These are phyloP conservation scores for Gloeophyllum trabeum DNA, from an alignment of 768 basidiomycete genomes.

Conservation along the genomic window DNA sequence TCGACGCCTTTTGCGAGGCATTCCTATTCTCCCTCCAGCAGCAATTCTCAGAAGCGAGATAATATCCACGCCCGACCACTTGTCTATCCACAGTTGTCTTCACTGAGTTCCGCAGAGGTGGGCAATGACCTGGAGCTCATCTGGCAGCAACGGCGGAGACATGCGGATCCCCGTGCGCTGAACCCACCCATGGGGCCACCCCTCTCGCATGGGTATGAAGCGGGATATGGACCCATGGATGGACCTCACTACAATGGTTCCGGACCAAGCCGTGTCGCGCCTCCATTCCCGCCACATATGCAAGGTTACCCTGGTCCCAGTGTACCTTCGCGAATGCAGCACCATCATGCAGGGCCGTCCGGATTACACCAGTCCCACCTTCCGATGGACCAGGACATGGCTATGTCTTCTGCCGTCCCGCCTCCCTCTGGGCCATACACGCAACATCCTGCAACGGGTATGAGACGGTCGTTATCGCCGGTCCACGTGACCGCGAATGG, in stretches of 20 bases:
- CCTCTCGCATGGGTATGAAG: neutral
- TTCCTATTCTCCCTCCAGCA: slow-evolving; percentile 6
- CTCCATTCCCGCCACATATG: neutral
- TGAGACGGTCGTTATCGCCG: slow-evolving; percentile 2
- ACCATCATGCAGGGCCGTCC: neutral
- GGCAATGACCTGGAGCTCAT: slow-evolving; percentile 19
- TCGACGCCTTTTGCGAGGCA: slow-evolving; percentile 35
- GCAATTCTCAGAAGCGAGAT: slow-evolving; percentile 3
- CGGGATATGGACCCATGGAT: neutral
- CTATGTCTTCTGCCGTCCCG: too few species aligned
- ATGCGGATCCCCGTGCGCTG: slow-evolving; percentile 5
- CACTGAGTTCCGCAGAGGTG: slow-evolving; percentile 18
- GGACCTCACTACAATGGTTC: neutral
- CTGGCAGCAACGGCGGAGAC: slow-evolving; percentile 12
- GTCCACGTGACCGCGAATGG: neutral
- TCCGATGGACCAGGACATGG: slow-evolving; percentile 7
- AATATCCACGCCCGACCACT: slow-evolving; percentile 4
- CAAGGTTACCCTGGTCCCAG: neutral
- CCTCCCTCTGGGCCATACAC: too few species aligned
- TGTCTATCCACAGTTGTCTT: slow-evolving; percentile 18
- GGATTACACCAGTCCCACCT: slow-evolving; percentile 8
- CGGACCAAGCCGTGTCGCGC: neutral
- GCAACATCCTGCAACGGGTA: too few species aligned
- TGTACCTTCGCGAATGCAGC: neutral
- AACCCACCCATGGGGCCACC: slow-evolving; percentile 1